These are phyloP conservation scores for Aspergillus sergii DNA, from an alignment of 2,329 filamentous ascomycete species.

Conservation along the genomic window DNA sequence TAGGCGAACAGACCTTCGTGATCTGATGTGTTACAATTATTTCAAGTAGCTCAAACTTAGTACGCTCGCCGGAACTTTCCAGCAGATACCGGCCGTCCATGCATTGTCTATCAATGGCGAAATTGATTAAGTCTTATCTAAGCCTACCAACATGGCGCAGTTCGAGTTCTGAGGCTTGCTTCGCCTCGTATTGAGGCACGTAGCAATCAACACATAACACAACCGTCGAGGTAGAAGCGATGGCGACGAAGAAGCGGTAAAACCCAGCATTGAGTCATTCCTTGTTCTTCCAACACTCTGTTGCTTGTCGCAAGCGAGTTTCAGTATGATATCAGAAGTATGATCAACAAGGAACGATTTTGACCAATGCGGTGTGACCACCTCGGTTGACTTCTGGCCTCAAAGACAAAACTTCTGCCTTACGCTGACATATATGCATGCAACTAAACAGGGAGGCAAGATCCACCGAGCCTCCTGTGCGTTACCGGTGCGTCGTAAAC, in stretches of 20 bases:
- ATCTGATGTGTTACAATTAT: background rate
- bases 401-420: background rate
- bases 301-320: background rate
- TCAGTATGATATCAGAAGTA: constrained; percentile 8
- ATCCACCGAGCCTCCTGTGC: constrained; percentile 9
- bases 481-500: constrained; percentile 8
- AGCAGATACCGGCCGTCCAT: background rate
- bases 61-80: background rate
- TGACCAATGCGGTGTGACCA: constrained; percentile 12
- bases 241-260: background rate
- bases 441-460: background rate
- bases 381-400: background rate
- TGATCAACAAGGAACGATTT: background rate
- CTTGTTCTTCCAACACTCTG: background rate
- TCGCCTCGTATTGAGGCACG: background rate
- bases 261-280: background rate
- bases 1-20: background rate
- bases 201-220: background rate
- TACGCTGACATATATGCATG: background rate
- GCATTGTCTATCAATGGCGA: background rate
- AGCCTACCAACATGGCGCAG: background rate
- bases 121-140: background rate
- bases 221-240: background rate
- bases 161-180: background rate
- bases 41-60: background rate